These are phyloP conservation scores for Bothriochloa decipiens DNA, from an alignment of 176 grass and related monocot genomes.

Conservation along the genomic window DNA sequence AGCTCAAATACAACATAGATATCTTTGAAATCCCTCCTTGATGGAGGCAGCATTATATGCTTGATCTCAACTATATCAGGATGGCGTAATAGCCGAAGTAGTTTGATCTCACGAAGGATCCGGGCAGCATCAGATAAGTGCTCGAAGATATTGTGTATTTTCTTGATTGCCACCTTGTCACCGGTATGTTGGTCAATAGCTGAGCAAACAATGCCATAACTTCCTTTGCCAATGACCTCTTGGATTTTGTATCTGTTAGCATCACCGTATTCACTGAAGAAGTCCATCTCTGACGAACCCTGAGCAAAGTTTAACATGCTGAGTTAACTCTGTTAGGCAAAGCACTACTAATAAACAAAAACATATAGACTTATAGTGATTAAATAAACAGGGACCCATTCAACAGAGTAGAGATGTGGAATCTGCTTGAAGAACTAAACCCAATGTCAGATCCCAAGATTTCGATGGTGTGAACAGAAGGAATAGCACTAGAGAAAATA, in stretches of 20 bases:
- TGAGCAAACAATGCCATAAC: conserved; percentile 95
- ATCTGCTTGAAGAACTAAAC: conserved; percentile 24
- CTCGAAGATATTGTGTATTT: conserved; percentile 95
- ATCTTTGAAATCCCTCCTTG: conserved; percentile 93
- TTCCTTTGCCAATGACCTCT: conserved; percentile 94
- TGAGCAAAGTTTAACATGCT: conserved; percentile 51
- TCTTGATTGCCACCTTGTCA: conserved; percentile 96
- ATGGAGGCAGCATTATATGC: conserved; percentile 92
- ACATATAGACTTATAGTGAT: neutral
- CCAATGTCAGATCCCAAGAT: conserved; percentile 29
- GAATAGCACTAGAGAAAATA: conserved; percentile 4
- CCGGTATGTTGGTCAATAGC: conserved; percentile 85
- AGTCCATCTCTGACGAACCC: conserved; percentile 81
- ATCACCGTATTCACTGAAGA: conserved; percentile 92
- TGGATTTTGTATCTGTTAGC: conserved; percentile 96
- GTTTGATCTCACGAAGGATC: conserved; percentile 93
- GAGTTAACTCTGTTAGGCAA: neutral
- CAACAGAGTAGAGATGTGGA: conserved; percentile 21
- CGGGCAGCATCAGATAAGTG: conserved; percentile 89
- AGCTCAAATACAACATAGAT: conserved; percentile 98
- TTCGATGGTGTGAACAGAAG: neutral
- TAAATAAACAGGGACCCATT: conserved; percentile 9
- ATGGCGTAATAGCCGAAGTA: conserved; percentile 80
- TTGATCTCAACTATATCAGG: conserved; percentile 98
- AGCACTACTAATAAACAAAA: neutral